phyloP scores from a whole-genome alignment of 2,329 filamentous ascomycete species.

The Aspergillus sp. region DNA sequence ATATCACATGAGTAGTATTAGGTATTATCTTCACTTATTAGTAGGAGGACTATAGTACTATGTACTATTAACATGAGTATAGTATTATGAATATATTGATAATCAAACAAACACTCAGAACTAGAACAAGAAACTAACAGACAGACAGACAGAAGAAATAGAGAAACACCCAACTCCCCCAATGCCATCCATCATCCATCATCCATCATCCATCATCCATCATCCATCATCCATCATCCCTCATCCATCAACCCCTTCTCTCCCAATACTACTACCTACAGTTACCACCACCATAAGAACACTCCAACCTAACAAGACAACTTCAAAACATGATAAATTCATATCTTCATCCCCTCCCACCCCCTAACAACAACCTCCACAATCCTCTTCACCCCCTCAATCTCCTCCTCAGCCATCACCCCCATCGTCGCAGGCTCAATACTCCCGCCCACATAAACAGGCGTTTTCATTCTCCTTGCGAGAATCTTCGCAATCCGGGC shows the following conservation, averaged over 20 bases:
- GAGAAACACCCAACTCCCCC: not conserved
- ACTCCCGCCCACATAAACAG: constrained; percentile 89
- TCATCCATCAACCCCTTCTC: no score
- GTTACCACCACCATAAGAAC: not conserved
- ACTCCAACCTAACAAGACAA: not conserved
- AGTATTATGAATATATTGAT: no score
- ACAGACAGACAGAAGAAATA: not conserved
- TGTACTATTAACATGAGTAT: no score
- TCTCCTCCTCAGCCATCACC: constrained; percentile 86
- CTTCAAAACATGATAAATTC: not conserved
- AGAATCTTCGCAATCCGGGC: constrained; percentile 81
- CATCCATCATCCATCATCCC: no score
- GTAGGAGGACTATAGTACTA: no score
- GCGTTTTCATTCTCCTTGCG: constrained; percentile 69
- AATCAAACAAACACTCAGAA: not conserved
- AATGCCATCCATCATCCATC: not conserved
- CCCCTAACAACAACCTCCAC: constrained; percentile 67
- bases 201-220: no score
- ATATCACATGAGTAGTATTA: no score
- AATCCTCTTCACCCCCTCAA: constrained; percentile 78
- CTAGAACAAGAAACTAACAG: not conserved
- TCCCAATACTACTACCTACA: no score
- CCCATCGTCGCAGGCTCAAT: constrained; percentile 76
- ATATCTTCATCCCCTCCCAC: constrained; percentile 26
- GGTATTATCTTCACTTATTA: no score